Percentiles rank a stretch among this genome's conserved stretches.
Conservation (phyloP, 2,329 filamentous ascomycete genomes). For the Aureobasidium lini region DNA sequence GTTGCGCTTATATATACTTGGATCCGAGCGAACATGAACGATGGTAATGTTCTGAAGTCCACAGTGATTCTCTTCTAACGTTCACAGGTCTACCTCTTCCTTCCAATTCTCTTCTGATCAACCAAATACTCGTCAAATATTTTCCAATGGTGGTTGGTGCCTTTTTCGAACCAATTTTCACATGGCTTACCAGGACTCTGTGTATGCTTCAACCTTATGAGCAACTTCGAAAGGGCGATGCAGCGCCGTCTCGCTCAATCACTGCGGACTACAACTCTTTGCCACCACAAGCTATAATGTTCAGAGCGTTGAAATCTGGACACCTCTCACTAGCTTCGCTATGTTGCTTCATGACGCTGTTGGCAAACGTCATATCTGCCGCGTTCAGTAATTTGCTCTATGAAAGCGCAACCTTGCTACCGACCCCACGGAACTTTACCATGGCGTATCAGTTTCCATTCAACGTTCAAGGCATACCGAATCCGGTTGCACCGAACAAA, state of each 20-base stretch:
- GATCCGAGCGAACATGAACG: not conserved
- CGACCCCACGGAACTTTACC: slow-evolving; percentile 10
- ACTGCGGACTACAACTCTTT: slow-evolving; percentile 48
- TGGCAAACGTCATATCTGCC: slow-evolving; percentile 48
- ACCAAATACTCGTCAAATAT: slow-evolving; percentile 41
- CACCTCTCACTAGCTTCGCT: slow-evolving; percentile 44
- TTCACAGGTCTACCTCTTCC: slow-evolving; percentile 30
- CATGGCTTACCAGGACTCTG: slow-evolving; percentile 46
- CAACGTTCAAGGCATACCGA: slow-evolving; percentile 23
- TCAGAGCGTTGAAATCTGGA: slow-evolving; percentile 36
- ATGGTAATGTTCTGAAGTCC: not conserved
- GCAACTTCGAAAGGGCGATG: slow-evolving; percentile 38
- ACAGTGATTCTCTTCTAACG: not conserved
- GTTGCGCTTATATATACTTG: not conserved
- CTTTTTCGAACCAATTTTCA: slow-evolving; percentile 50
- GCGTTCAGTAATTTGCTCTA: slow-evolving; percentile 46
- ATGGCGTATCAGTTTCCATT: slow-evolving; percentile 22
- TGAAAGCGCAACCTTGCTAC: slow-evolving; percentile 24
- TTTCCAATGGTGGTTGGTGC: slow-evolving; percentile 50
- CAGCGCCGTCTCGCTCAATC: slow-evolving; percentile 24
- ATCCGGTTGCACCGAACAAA: not conserved
- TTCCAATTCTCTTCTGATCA: slow-evolving; percentile 29
- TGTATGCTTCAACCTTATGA: slow-evolving; percentile 51
- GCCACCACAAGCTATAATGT: slow-evolving; percentile 46
- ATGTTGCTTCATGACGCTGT: slow-evolving; percentile 38